Evolutionary conservation across 2,329 filamentous ascomycete genomes (phyloP).

Genomic region (Clonostachys rosea): DNA sequence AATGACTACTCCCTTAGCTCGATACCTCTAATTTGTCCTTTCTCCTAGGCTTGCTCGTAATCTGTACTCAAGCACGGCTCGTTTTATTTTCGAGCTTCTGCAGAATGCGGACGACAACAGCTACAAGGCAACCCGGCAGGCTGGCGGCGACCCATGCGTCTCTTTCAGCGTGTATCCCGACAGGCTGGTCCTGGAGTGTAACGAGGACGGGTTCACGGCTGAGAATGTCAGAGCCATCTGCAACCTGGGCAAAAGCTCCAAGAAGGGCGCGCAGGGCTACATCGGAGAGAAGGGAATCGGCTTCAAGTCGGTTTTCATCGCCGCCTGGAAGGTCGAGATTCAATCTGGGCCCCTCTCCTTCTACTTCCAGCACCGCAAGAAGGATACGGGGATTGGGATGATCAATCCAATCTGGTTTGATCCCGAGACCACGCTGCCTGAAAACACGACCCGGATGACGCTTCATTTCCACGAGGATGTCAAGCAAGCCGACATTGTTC

Average conservation of each 20-base stretch:
- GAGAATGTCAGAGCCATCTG: constrained; percentile 37
- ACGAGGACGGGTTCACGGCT: constrained; percentile 36
- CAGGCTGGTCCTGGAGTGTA: constrained; percentile 37
- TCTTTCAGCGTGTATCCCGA: constrained; percentile 23
- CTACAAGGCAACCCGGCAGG: constrained; percentile 38
- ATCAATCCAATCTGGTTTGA: constrained; percentile 36
- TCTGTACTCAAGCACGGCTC: constrained; percentile 33
- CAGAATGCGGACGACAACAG: constrained; percentile 30
- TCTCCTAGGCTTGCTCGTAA: constrained; percentile 30
- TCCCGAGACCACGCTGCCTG: constrained; percentile 4
- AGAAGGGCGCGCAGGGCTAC: constrained; percentile 26
- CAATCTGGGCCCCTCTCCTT: constrained; percentile 39
- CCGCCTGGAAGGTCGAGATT: constrained; percentile 36
- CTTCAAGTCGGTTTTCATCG: constrained; percentile 43
- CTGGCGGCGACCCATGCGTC: constrained; percentile 30
- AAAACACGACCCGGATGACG: constrained; percentile 25
- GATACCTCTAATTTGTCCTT: background rate
- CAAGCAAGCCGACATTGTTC: constrained; percentile 4
- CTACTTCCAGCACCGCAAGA: constrained; percentile 28
- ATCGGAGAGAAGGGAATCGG: constrained; percentile 43
- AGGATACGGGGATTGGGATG: constrained; percentile 44
- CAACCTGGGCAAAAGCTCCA: constrained; percentile 33
- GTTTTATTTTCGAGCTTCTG: constrained; percentile 11
- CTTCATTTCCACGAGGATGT: constrained; percentile 20
- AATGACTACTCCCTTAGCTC: background rate